A percentile compares a stretch with the other conserved stretches of the same genome.
These are phyloP conservation scores for Diaporthe aspalathi DNA, from an alignment of 2,329 filamentous ascomycete genomes.

Conservation along the genomic window DNA sequence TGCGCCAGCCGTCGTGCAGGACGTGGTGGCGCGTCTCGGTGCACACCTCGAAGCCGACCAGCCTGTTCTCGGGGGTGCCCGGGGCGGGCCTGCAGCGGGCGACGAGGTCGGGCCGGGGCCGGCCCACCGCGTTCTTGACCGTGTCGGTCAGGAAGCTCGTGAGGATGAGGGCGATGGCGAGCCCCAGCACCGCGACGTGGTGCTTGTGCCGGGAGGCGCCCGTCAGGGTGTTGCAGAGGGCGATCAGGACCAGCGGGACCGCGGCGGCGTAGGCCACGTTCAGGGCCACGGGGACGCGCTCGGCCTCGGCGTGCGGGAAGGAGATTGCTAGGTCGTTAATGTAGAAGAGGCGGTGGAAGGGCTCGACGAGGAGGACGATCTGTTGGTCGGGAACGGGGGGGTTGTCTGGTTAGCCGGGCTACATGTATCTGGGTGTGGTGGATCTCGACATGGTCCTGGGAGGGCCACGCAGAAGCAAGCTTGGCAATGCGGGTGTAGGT, in stretches of 20 bases:
- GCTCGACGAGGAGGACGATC: conserved; percentile 77
- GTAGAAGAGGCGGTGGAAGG: conserved; percentile 95
- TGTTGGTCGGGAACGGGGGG: conserved; percentile 49
- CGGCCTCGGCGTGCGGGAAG: conserved; percentile 85
- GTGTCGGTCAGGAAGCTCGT: conserved; percentile 88
- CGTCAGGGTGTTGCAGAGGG: conserved; percentile 71
- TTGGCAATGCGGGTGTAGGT: conserved; percentile 44
- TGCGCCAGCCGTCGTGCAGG: conserved; percentile 86
- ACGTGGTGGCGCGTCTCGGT: conserved; percentile 75
- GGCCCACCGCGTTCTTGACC: conserved; percentile 87
- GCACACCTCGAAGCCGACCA: conserved; percentile 77
- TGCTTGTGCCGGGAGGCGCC: conserved; percentile 79
- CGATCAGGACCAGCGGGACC: conserved; percentile 75
- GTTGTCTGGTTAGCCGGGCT: background rate
- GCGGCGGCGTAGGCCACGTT: conserved; percentile 84
- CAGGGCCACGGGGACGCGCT: conserved; percentile 83
- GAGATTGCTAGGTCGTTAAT: conserved; percentile 86
- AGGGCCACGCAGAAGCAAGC: background rate
- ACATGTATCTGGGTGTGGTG: background rate
- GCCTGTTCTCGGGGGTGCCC: conserved; percentile 59
- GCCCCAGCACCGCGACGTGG: conserved; percentile 85
- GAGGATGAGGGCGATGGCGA: conserved; percentile 80
- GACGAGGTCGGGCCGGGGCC: conserved; percentile 72
- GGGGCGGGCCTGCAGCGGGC: conserved; percentile 81
- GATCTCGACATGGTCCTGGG: background rate